These are phyloP conservation scores for Pulveroboletus sp. DNA, from an alignment of 768 basidiomycete genomes.

Conservation along the genomic window DNA sequence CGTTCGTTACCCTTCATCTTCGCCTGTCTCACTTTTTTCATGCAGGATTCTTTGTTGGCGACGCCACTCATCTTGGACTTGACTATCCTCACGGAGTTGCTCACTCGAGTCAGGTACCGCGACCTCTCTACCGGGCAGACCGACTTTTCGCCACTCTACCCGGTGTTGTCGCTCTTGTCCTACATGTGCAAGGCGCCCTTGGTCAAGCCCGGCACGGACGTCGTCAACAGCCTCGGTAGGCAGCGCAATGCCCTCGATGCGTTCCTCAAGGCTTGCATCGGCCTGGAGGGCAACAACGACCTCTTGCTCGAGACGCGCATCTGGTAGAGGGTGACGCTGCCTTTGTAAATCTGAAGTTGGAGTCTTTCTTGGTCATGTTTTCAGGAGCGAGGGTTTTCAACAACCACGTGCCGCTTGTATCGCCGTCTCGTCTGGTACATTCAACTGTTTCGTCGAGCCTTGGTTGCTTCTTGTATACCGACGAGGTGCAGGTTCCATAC, in stretches of 20 bases:
- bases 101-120: slow-evolving; percentile 91
- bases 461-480: background rate
- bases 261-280: slow-evolving; percentile 93
- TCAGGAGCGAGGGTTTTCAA: slow-evolving; percentile 18
- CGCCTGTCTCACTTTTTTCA: background rate
- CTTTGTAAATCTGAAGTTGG: background rate
- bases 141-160: slow-evolving; percentile 83
- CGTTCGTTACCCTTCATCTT: accelerated
- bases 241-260: slow-evolving; percentile 92
- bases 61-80: slow-evolving; percentile 95
- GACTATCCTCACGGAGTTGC: slow-evolving; percentile 86
- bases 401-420: slow-evolving; percentile 6
- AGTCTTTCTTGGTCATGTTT: background rate
- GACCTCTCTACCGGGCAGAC: slow-evolving; percentile 39
- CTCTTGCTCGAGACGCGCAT: slow-evolving; percentile 82
- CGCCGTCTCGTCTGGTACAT: background rate
- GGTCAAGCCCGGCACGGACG: slow-evolving; percentile 89
- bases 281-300: slow-evolving; percentile 79
- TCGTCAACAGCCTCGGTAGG: slow-evolving; percentile 92
- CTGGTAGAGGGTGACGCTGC: slow-evolving; percentile 57
- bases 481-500: background rate
- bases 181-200: slow-evolving; percentile 99
- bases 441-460: slow-evolving; percentile 12
- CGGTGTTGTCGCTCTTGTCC: slow-evolving; percentile 85
- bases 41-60: slow-evolving; percentile 87